These are phyloP conservation scores for Pugionium dolabratum DNA, from an alignment of 345 rosid genomes.

Conservation along the genomic window DNA sequence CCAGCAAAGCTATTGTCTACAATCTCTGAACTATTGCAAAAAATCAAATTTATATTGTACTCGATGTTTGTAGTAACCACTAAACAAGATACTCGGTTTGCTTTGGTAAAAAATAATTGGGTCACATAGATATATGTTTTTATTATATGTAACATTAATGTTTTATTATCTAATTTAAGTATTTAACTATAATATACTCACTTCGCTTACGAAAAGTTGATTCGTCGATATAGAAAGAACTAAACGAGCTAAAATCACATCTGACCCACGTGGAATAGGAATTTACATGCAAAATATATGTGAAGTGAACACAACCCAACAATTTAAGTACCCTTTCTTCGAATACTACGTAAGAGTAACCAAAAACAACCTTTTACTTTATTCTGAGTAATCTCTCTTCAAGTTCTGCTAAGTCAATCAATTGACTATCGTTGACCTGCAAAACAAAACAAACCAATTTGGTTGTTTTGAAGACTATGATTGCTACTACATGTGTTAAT, in stretches of 20 bases:
- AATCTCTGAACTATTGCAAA: too few species aligned
- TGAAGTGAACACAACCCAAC: conserved; percentile 8
- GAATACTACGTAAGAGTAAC: not conserved
- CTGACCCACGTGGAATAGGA: not conserved
- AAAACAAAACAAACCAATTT: conserved; percentile 1
- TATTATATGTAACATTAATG: too few species aligned
- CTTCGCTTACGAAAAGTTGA: not conserved
- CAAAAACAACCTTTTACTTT: conserved; percentile 25
- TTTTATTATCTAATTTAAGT: too few species aligned
- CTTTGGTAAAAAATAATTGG: too few species aligned
- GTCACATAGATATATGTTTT: too few species aligned
- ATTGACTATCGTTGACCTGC: conserved; percentile 51
- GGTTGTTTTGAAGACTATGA: not conserved
- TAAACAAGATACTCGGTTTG: too few species aligned
- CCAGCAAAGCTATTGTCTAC: too few species aligned
- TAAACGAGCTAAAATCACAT: conserved; percentile 3
- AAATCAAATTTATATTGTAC: too few species aligned
- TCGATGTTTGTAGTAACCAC: too few species aligned
- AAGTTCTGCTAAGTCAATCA: conserved; percentile 28
- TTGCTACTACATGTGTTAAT: conserved; percentile 16
- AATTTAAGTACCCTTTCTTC: conserved; percentile 14
- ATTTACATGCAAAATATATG: not conserved
- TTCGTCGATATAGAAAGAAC: not conserved
- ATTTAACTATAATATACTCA: not conserved
- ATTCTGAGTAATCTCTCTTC: conserved; percentile 34